Evolutionary conservation across 768 basidiomycete species (phyloP), one percentile per base, ranked within the genome.

Genomic region (Podaxis mareebaensis): DNA sequence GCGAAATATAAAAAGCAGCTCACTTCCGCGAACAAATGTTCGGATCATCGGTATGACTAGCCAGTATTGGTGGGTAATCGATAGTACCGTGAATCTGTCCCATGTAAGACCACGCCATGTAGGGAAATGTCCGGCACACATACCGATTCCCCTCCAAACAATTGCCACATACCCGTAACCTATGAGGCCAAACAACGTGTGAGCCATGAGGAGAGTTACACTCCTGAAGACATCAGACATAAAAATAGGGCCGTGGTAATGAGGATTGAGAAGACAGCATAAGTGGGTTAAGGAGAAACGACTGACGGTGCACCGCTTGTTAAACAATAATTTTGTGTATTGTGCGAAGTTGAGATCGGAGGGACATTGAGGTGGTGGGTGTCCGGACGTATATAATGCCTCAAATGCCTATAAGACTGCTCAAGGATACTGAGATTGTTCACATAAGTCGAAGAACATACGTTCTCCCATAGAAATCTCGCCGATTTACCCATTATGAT

Each of bases 311-410:
- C 64, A 64, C 12, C 52, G 52, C 40, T 60, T 54, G 12, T 73
- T 73, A 64, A 76, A 81, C 10, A 78, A 51, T 17, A 80, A 63
- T 30, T 73, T 72, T 0, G 78, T 71, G 60, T 78, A 80, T 30
- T 71, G 71, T 0, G 73, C 67, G 30, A 76, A 67, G 53, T 69
- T 75, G 33, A 78, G 63, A 30, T 73, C 72, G n/a, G 64, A 38
- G 3, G 78, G 78, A 53, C 71, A 71, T 2, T 70, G 64, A 0
- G 70, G 68, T 8, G 74, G 72, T 1, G 67, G 51, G 51, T 52
- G 63, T n/a, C 54, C 57, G 20, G 55, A 44, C 11, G 66, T 7
- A 33, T 60, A 60, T 26, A 44, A 17, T 22, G 66, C 56, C 51
- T 54, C 24, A 48, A 60, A 60, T 24, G 59, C 59, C 59, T 60